Percentiles rank a stretch among this genome's conserved stretches.
phyloP scores from a whole-genome alignment of 352 stramenopile species.

The Globisporangium alternatum region DNA sequence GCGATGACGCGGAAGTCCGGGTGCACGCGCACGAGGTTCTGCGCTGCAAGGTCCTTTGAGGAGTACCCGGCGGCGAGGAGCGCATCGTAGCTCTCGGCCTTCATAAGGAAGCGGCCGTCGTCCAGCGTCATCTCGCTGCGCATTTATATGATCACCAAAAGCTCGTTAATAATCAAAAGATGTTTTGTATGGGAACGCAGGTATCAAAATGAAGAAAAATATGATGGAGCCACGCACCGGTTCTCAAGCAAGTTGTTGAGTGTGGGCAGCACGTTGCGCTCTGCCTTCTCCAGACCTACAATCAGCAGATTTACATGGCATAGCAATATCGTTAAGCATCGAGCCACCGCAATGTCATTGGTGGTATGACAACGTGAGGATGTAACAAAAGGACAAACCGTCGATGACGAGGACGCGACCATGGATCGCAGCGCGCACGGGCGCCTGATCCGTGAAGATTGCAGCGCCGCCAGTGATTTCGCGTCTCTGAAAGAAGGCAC shows the following conservation, averaged over 20 bases:
- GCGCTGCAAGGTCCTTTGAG: constrained; percentile 34
- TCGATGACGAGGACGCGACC: constrained; percentile 94
- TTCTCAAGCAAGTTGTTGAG: constrained; percentile 98
- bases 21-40: constrained; percentile 86
- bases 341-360: too few species aligned
- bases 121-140: constrained; percentile 91
- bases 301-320: background rate
- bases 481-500: constrained; percentile 29
- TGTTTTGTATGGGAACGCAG: too few species aligned
- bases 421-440: constrained; percentile 91
- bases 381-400: constrained; percentile 29
- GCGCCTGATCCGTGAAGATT: constrained; percentile 90
- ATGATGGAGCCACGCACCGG: constrained; percentile 27
- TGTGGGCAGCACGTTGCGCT: constrained; percentile 96
- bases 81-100: constrained; percentile 75
- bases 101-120: constrained; percentile 92
- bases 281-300: constrained; percentile 90
- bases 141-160: background rate
- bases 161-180: background rate
- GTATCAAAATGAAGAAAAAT: background rate
- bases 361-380: too few species aligned
- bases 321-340: background rate
- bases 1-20: constrained; percentile 93
- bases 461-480: constrained; percentile 71
- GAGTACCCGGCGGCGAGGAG: constrained; percentile 57